Base-by-base conservation (phyloP, 352 stramenopile species). In the Pythium phragmitis region DNA sequence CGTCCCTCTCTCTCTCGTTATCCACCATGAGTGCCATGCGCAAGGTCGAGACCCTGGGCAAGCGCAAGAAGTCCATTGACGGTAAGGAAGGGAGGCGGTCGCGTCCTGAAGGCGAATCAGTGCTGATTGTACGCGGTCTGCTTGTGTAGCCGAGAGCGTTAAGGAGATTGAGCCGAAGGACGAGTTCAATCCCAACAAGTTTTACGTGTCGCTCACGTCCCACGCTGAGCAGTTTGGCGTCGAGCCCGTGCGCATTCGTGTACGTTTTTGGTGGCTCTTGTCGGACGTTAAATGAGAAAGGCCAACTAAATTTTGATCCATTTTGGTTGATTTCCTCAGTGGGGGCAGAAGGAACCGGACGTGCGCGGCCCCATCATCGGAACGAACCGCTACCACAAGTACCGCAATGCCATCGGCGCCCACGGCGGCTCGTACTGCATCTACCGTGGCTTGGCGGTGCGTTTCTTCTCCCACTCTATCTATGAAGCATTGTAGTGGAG, bases 341-440 rank as follows among this genome's bases (percentile, higher is more conserved):
- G 96, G 96, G 94, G 92, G 4, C 83, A 97, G 73, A 86, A 90
- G 51, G 85, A 97, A 70, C 89, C 96, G 28, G 70, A 92, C 26
- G 82, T 97, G 43, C 89, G 94, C 33, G 96, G 92, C 42, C 96
- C 96, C 13, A 85, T 99, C 67, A 98, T 99, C 70, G 97, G 92
- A 53, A 99, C 96, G 4, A 97, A 98, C 58, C 88, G 95, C 60
- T 94, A 98, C 74, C 88, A 97, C 60, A 91, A 94, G 54, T 98
- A 98, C 67, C 83, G 97, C 34, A 99, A 99, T 74, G 96, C 97
- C 51, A 99, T 99, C 66, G 98, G 98, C 8, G 97, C 98, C 0
- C 98, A 99, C 69, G 91, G 92, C 19, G 98, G 98, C 17, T 98
- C 89, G 23, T 99, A 99, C 78, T 99, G 95, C 69, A 96, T 99